Base-by-base conservation (phyloP, 306 rosid genomes). In the Fragaria nilgerrensis region DNA sequence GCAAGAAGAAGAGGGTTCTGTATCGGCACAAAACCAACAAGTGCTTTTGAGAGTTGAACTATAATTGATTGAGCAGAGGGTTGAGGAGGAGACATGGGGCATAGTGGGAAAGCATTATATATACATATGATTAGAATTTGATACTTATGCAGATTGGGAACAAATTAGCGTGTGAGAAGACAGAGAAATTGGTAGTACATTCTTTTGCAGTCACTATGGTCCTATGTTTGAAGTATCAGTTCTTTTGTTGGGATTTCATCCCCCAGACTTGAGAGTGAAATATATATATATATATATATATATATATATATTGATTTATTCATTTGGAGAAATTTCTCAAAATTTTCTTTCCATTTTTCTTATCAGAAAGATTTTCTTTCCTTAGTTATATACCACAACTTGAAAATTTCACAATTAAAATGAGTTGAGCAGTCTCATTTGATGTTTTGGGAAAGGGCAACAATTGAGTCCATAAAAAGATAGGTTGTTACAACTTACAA, bases 11-110 rank as follows among this genome's bases (percentile, higher is more conserved):
- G 81, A 72, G 70, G 68, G 81, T 85, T 75, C 73, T 82, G 67
- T 80, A 85, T 61, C 75, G 86, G 61, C 64, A 44, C 82, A 82
- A 85, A 82, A 56, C 86, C 78, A 85, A 85, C 78, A 82, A 82
- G 77, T 64, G 81, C n/a, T 17, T 58, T 55, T 81, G 75, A 73
- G 32, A 49, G n/a, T 5, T 34, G 55, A 45, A 58, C 19, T 27
- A 27, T 27, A 27, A 27, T 27, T 27, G 29, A 27, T 27, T 27
- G 29, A 0, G 29, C 29, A 27, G 29, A 27, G 29, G 29, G 29
- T 17, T 64, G 69, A 64, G 23, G 23, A 34, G 5, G n/a, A 19
- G 34, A 29, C 2, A 34, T 29, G 44, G 69, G 69, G 34, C 69
- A 64, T 64, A 64, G 32, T 16, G 77, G 29, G 29, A 9, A 43